Conservation (phyloP, 768 basidiomycete genomes). For the Mycena albidolilacea region DNA sequence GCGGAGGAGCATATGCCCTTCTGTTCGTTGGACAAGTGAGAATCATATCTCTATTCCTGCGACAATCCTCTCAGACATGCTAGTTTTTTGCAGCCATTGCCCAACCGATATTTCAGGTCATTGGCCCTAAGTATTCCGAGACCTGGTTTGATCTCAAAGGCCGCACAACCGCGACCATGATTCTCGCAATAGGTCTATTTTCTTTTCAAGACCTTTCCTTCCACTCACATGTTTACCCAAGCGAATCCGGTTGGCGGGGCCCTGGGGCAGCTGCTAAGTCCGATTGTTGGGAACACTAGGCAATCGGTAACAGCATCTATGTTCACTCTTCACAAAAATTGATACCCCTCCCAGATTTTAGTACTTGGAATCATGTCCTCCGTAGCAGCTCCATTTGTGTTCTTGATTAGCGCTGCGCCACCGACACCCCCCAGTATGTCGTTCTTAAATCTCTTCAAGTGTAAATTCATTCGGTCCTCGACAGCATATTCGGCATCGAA, state of each 20-base stretch:
- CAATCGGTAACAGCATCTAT: conserved; percentile 65
- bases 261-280: conserved; percentile 80
- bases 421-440: conserved; percentile 85
- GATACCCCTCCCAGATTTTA: conserved; percentile 64
- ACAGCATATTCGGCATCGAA: conserved; percentile 80
- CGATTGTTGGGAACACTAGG: conserved; percentile 66
- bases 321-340: not conserved
- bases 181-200: conserved; percentile 62
- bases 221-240: conserved; percentile 42
- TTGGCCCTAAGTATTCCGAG: conserved; percentile 87
- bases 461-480: conserved; percentile 18
- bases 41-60: conserved; percentile 11
- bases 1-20: conserved; percentile 71
- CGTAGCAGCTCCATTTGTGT: conserved; percentile 67
- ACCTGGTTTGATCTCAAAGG: conserved; percentile 85
- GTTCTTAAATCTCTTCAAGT: not conserved
- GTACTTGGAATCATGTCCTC: conserved; percentile 81
- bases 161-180: conserved; percentile 83
- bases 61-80: not conserved
- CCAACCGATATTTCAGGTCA: conserved; percentile 82
- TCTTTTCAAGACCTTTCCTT: conserved; percentile 2
- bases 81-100: conserved; percentile 76
- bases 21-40: conserved; percentile 80
- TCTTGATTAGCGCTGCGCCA: conserved; percentile 74
- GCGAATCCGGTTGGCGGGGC: conserved; percentile 85